Base-by-base conservation (phyloP, 2,329 filamentous ascomycete genomes). In the Colletotrichum echinochloae region DNA sequence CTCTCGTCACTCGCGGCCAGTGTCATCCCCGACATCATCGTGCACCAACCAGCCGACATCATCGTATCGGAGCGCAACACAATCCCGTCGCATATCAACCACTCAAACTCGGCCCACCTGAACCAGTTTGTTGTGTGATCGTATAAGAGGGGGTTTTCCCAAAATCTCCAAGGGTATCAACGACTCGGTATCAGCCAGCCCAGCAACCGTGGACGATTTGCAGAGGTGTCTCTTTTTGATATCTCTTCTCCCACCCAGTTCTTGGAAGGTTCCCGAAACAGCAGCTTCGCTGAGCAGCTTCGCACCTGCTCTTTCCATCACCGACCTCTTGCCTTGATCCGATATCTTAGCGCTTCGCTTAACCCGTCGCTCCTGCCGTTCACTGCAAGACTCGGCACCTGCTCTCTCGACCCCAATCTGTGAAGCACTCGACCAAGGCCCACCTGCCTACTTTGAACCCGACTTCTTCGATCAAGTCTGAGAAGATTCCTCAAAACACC, bases 271-370 rank as follows among this genome's bases (percentile, higher is more conserved):
- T 26, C 18, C 26, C 41, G 5, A 35, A 67, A 52, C 18, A 26
- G 46, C 48, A 67, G 57, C 57, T 30, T 57, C 52, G 23, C 57
- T 70, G 28, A 62, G 51, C 35, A 9, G 59, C 28, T 20, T 33
- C 16, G 16, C 59, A 44, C 57, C 57, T 67, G 44, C 67, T 67
- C 55, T 56, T 66, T 66, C 64, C 37, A 62, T 59, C 44, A 61
- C 54, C 44, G 67, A 20, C 41, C 51, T n/a, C 30, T 67, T 46
- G 1, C 23, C 41, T 11, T 39, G 20, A 33, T 18, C 18, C 12
- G 48, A 12, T 44, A 59, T n/a, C 3, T 54, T 37, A 46, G 64
- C 44, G 35, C 20, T 14, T 49, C 63, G 56, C 63, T 61, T 56
- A 66, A 30, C 23, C 35, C n/a, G 26, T 44, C 44, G 44, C 63